Base-by-base conservation (phyloP, 257 asterid species). In the Solanum infundibuliforme region DNA sequence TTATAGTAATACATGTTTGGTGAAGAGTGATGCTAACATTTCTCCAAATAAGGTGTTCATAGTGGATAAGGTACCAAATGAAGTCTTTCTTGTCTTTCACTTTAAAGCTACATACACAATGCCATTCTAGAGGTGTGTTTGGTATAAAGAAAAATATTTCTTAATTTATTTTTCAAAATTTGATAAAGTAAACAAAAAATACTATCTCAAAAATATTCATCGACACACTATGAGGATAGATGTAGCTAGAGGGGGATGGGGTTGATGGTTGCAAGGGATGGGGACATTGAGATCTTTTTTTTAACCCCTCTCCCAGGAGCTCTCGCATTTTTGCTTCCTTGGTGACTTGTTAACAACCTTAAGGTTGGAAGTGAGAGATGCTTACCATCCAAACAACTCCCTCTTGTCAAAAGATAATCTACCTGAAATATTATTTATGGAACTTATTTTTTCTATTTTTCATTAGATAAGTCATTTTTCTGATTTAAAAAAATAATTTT, bases 41-140 rank as follows among this genome's bases (percentile, higher is more conserved):
- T 82, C 71, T 82, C 86, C 46, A 48, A 82, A 31, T 82, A 32
- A 31, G 29, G 20, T 82, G 21, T 82, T 82, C 71, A 29, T 10
- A 48, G 43, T 43, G 85, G 66, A 79, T 43, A 43, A 43, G 39
- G 31, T 18, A 5, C 6, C 38, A 82, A 48, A 82, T 31, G 29
- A 82, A 82, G 20, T 82, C 31, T 48, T 74, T 48, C 41, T 82
- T 36, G 36, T 48, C 69, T 48, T 3, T n/a, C 29, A 46, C 71
- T 82, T 27, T 16, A 48, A 81, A 82, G 85, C 39, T 20, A 29
- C 68, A 48, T 0, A n/a, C 58, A 36, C 58, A 38, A 23, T 29
- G 65, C 13, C 29, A 83, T 21, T 0, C 65, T 55, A 31, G 58
- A 11, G 41, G 43, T 55, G 73, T 5, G 68, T 48, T 46, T 32